Conservation (phyloP, 495 filamentous ascomycete species). For the Tuber indicum region DNA sequence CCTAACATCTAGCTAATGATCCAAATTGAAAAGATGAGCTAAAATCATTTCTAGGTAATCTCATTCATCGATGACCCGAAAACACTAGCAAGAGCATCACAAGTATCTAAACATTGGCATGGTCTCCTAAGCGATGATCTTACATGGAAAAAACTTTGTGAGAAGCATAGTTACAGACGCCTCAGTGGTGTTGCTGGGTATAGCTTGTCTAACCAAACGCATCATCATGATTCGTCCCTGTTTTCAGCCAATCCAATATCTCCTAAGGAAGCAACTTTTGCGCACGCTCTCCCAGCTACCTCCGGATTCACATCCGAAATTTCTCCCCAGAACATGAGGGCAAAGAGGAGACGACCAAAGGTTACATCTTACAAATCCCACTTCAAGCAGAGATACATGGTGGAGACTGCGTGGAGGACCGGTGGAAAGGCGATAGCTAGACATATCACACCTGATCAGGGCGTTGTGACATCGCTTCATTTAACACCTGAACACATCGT, state of each 20-base stretch:
- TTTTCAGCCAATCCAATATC: slow-evolving; percentile 35
- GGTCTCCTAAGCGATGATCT: slow-evolving; percentile 90
- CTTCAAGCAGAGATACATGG: slow-evolving; percentile 95
- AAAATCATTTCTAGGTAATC: slow-evolving; percentile 56
- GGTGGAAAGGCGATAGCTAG: slow-evolving; percentile 70
- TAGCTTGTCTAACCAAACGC: slow-evolving; percentile 7
- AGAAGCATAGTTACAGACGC: slow-evolving; percentile 80
- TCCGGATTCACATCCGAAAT: slow-evolving; percentile 41
- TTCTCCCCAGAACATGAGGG: slow-evolving; percentile 33
- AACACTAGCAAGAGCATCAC: slow-evolving; percentile 82
- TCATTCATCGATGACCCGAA: slow-evolving; percentile 93
- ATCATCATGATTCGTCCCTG: slow-evolving; percentile 36
- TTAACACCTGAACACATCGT: slow-evolving; percentile 93
- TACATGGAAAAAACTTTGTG: slow-evolving; percentile 93
- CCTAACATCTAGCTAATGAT: slow-evolving; percentile 7
- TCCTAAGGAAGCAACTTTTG: slow-evolving; percentile 37
- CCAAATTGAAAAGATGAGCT: slow-evolving; percentile 9
- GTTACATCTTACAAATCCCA: slow-evolving; percentile 75
- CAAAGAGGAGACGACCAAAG: slow-evolving; percentile 37
- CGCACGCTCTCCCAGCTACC: slow-evolving; percentile 22
- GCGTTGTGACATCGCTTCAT: slow-evolving; percentile 92
- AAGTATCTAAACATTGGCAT: slow-evolving; percentile 89
- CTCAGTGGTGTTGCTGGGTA: slow-evolving; percentile 38
- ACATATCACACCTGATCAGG: slow-evolving; percentile 90
- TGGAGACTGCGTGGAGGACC: slow-evolving; percentile 92